Evolutionary conservation across 306 rosid species (phyloP).

Genomic region (Arachis hypogaea): DNA sequence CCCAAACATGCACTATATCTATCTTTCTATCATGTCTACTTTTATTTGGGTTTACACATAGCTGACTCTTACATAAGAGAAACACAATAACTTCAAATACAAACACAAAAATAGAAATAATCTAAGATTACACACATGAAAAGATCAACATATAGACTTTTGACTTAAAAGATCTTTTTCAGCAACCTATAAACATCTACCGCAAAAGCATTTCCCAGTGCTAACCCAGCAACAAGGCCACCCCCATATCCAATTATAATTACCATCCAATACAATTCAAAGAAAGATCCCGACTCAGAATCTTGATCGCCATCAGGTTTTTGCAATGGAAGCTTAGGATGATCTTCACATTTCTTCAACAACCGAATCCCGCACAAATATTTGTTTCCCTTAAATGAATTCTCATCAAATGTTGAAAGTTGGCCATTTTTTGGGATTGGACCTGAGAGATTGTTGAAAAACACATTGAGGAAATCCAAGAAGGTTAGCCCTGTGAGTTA

Average conservation of each 20-base stretch:
- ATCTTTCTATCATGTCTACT: no score
- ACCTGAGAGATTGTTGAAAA: slow-evolving; percentile 24
- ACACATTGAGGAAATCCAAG: slow-evolving; percentile 26
- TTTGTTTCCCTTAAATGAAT: slow-evolving; percentile 23
- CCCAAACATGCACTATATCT: no score
- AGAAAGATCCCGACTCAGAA: not conserved
- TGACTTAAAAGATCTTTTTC: no score
- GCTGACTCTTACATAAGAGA: no score
- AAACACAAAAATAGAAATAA: no score
- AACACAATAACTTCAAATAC: no score
- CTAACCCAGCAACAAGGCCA: slow-evolving; percentile 1
- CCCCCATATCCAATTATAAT: slow-evolving; percentile 30
- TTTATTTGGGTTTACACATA: no score
- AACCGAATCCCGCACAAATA: slow-evolving; percentile 15
- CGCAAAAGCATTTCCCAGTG: not conserved
- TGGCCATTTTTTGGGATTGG: slow-evolving; percentile 24
- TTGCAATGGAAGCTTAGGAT: not conserved
- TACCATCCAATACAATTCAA: not conserved
- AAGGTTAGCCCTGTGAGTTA: slow-evolving; percentile 26
- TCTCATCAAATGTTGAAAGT: slow-evolving; percentile 4
- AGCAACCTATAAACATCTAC: no score
- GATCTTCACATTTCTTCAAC: slow-evolving; percentile 14
- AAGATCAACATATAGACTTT: no score
- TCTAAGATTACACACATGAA: no score
- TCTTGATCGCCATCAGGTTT: not conserved